Evolutionary conservation across 345 rosid genomes (phyloP), one percentile per base, ranked within the genome.

Genomic region (Turnera subulata): DNA sequence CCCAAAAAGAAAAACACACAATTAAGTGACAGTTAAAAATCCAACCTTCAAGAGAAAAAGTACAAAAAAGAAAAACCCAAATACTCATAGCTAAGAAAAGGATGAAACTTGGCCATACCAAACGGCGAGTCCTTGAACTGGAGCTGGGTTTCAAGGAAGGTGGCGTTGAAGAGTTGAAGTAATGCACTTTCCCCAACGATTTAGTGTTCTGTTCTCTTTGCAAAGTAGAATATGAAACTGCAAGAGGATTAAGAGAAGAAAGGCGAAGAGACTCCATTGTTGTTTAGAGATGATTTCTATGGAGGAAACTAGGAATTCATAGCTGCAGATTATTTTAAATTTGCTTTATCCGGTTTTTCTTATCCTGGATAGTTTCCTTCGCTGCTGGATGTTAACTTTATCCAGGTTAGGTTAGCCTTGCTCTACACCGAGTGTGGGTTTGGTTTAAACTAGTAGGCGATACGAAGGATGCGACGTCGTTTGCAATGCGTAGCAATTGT

Each of bases 201-300:
- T 50, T 59, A 12, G 25, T 8, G 14, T 37, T 55, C 53, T 44
- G 65, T 14, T 49, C 44, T 47, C 46, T 58, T 23, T 17, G 66
- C 21, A 33, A 49, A 40, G 21, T 49, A 9, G 62, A 69, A 39
- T 58, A 58, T 12, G 66, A 26, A 39, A 55, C 10, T 8, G 67
- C 25, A 2, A 68, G 62, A 45, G 60, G 55, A 56, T 56, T 58
- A 52, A 72, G 66, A 48, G 68, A 66, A 5, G 83, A 74, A 61
- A 83, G 79, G 24, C 77, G 70, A 37, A 76, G 51, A 58, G 77
- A 62, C 43, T 60, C 80, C 85, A 83, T 83, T 20, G 29, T 16
- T 23, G 6, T n/a, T n/a, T n/a, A 16, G 15, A 25, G 23, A 21
- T 49, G 24, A 4, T 26, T 40, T 46, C 20, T 6, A 37, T 6